Evolutionary conservation across 2,329 filamentous ascomycete genomes (phyloP).

Genomic region (Boeremia exigua): DNA sequence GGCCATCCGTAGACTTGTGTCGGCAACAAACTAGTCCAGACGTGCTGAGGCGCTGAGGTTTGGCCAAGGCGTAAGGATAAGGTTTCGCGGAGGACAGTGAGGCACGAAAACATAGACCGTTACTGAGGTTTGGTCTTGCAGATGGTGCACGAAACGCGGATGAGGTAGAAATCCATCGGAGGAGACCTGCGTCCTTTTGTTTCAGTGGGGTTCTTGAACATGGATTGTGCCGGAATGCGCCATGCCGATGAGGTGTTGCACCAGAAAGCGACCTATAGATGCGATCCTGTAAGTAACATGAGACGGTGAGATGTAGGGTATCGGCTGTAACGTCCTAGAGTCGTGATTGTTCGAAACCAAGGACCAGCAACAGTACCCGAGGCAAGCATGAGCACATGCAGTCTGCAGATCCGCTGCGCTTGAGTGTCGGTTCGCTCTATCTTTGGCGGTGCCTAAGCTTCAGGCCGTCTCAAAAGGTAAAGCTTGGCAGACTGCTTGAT

Average conservation of each 20-base stretch:
- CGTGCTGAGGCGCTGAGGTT: conserved; percentile 31
- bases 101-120: conserved; percentile 21
- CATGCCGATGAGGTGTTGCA: conserved; percentile 8
- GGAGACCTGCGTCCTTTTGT: conserved; percentile 24
- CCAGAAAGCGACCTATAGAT: conserved; percentile 12
- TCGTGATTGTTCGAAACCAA: conserved; percentile 5
- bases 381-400: not conserved
- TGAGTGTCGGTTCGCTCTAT: conserved; percentile 9
- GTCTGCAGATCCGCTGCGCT: conserved; percentile 2
- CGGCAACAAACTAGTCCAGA: conserved; percentile 18
- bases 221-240: conserved; percentile 8
- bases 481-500: conserved; percentile 36
- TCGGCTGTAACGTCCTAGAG: not conserved
- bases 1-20: conserved; percentile 7
- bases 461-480: conserved; percentile 21
- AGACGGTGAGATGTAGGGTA: conserved; percentile 20
- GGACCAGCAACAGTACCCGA: conserved; percentile 1
- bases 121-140: conserved; percentile 14
- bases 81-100: conserved; percentile 24
- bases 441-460: conserved; percentile 27
- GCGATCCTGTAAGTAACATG: conserved; percentile 8
- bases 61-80: conserved; percentile 40
- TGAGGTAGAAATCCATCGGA: conserved; percentile 30
- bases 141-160: conserved; percentile 30
- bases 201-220: conserved; percentile 22